These are phyloP conservation scores for Conoideocrella luteorostrata DNA, from an alignment of 2,329 filamentous ascomycete species.

Conservation along the genomic window DNA sequence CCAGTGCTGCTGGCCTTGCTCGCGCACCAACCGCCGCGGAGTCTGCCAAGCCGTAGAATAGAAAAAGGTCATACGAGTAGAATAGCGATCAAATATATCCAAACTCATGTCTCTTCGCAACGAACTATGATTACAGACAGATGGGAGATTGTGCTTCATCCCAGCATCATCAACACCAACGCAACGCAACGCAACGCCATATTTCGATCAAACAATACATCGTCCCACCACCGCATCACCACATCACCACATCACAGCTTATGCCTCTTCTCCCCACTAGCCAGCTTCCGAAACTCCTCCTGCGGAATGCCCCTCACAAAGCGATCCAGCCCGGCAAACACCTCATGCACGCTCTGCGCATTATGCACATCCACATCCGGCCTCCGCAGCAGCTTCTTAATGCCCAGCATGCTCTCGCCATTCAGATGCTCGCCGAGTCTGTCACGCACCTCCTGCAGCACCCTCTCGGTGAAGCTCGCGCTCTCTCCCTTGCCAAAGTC, in stretches of 20 bases:
- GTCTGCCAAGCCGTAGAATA: no score
- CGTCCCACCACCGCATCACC: no score
- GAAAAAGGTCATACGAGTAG: no score
- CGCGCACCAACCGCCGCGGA: no score
- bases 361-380: constrained; percentile 70
- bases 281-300: constrained; percentile 80
- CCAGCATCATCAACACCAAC: no score
- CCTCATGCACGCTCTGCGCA: constrained; percentile 72
- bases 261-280: constrained; percentile 85
- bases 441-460: constrained; percentile 76
- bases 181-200: not conserved
- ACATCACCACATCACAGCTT: constrained; percentile 56
- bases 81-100: no score
- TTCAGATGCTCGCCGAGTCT: constrained; percentile 73
- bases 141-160: no score
- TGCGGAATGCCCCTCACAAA: constrained; percentile 79
- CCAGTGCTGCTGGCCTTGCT: no score
- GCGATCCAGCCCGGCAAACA: constrained; percentile 75
- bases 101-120: no score
- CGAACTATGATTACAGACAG: no score
- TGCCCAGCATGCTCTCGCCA: constrained; percentile 69
- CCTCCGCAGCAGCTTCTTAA: constrained; percentile 75
- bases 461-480: constrained; percentile 61
- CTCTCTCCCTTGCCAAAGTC: constrained; percentile 53
- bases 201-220: no score